Conservation (phyloP, 2,329 filamentous ascomycete genomes). For the Tympanopsis confertula region DNA sequence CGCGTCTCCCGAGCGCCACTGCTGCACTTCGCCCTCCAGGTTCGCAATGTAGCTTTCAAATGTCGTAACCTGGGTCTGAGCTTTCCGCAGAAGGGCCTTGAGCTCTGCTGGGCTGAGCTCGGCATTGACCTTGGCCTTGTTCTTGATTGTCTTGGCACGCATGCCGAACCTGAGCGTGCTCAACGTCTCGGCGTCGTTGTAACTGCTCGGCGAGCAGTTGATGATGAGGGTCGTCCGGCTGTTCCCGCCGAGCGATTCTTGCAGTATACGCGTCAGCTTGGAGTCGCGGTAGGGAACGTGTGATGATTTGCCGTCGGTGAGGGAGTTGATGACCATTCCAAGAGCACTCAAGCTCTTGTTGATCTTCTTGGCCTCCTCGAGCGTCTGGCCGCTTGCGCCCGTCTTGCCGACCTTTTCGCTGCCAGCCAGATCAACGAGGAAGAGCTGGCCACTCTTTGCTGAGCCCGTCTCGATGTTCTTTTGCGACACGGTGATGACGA, state of each 20-base stretch:
- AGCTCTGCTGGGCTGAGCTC: conserved; percentile 92
- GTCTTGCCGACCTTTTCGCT: conserved; percentile 99
- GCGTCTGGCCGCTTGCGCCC: conserved; percentile 87
- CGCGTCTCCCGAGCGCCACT: conserved; percentile 77
- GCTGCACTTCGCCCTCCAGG: conserved; percentile 71
- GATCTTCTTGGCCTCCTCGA: conserved; percentile 99
- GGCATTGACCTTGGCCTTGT: conserved; percentile 99
- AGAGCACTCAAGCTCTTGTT: conserved; percentile 98
- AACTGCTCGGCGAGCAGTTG: conserved; percentile 97
- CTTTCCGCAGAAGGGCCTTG: conserved; percentile 85
- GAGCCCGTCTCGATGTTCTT: conserved; percentile 96
- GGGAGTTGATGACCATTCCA: conserved; percentile 96
- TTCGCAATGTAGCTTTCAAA: conserved; percentile 79
- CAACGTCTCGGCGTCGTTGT: conserved; percentile 91
- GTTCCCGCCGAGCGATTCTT: conserved; percentile 95
- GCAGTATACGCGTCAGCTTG: conserved; percentile 89
- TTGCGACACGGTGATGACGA: conserved; percentile 91
- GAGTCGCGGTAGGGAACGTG: conserved; percentile 96
- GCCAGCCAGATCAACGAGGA: conserved; percentile 94
- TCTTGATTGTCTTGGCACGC: conserved; percentile 96
- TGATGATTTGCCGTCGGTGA: conserved; percentile 93
- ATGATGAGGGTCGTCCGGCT: conserved; percentile 96
- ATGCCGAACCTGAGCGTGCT: conserved; percentile 90
- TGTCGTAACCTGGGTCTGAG: conserved; percentile 75
- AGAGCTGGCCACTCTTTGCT: conserved; percentile 89